phyloP scores from a whole-genome alignment of 805 yeast species.

The Metschnikowia dekortorum region DNA sequence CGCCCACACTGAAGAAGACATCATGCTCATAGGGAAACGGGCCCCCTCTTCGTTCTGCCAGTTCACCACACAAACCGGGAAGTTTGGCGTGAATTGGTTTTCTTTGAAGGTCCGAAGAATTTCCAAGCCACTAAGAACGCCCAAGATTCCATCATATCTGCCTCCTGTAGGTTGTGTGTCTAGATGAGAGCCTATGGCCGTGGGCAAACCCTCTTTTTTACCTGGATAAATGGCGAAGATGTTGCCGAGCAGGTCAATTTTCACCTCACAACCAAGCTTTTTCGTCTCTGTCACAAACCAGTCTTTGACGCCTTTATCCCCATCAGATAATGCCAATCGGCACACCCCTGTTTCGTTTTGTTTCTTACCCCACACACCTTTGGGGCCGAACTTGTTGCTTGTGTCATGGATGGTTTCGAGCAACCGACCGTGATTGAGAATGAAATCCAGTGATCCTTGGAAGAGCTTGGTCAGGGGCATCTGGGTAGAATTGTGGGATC shows the following conservation, averaged over 20 bases:
- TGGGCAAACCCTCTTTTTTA: slow-evolving; percentile 42
- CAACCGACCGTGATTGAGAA: slow-evolving; percentile 27
- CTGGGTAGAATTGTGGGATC: neutral
- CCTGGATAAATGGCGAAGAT: slow-evolving; percentile 67
- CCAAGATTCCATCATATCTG: slow-evolving; percentile 67
- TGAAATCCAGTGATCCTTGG: slow-evolving; percentile 4
- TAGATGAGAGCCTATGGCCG: slow-evolving; percentile 68
- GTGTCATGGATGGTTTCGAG: slow-evolving; percentile 60
- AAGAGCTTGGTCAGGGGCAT: slow-evolving; percentile 9
- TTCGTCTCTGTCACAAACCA: slow-evolving; percentile 58
- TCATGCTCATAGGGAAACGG: slow-evolving; percentile 63
- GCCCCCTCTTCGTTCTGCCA: slow-evolving; percentile 85
- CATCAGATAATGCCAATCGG: slow-evolving; percentile 57
- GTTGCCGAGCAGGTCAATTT: slow-evolving; percentile 63
- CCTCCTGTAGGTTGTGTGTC: slow-evolving; percentile 82
- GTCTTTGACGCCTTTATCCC: slow-evolving; percentile 59
- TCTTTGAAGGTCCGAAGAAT: slow-evolving; percentile 62
- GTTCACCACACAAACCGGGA: slow-evolving; percentile 58
- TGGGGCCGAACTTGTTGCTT: slow-evolving; percentile 55
- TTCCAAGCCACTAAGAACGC: slow-evolving; percentile 65
- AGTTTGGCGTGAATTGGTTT: slow-evolving; percentile 54
- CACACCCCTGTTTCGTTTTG: slow-evolving; percentile 64
- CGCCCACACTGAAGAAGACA: slow-evolving; percentile 68
- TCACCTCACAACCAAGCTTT: slow-evolving; percentile 52
- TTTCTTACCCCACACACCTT: slow-evolving; percentile 54